Conservation (phyloP, 2,329 filamentous ascomycete species). For the Fusarium bactridioides region DNA sequence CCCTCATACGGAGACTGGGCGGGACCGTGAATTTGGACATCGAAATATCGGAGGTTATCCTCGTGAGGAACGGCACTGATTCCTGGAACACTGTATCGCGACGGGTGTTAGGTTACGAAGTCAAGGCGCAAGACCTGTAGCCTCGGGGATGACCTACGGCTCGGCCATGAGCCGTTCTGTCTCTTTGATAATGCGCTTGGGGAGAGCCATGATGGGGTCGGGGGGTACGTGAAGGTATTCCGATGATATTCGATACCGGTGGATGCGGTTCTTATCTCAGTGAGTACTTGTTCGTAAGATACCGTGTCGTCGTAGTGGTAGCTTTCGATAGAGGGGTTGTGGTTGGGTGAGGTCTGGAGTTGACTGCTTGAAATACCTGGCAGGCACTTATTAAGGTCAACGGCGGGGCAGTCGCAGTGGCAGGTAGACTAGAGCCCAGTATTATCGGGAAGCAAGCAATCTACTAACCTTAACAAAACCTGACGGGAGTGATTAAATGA, state of each 20-base stretch:
- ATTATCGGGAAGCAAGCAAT: constrained; percentile 7
- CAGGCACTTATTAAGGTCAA: constrained; percentile 16
- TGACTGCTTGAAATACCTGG: constrained; percentile 19
- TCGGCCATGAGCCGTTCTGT: constrained; percentile 96
- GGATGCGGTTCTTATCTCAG: neutral
- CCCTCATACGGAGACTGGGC: constrained; percentile 95
- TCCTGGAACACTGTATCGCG: constrained; percentile 77
- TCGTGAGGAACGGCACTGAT: constrained; percentile 96
- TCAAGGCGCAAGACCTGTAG: constrained; percentile 2
- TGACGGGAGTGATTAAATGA: neutral
- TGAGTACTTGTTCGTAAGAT: neutral
- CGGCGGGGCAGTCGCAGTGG: constrained; percentile 22
- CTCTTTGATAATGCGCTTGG: constrained; percentile 98
- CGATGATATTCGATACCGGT: neutral
- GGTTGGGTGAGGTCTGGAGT: constrained; percentile 10
- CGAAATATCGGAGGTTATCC: constrained; percentile 97
- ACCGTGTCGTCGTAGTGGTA: neutral
- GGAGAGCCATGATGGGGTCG: constrained; percentile 70
- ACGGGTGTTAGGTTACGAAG: constrained; percentile 31
- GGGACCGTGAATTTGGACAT: constrained; percentile 94
- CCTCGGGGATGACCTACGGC: constrained; percentile 69
- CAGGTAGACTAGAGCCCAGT: neutral
- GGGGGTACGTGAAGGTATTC: neutral
- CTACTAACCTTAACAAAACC: neutral
- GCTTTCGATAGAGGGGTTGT: constrained; percentile 13